A percentile compares a stretch with the other conserved stretches of the same genome.
Evolutionary conservation across 352 stramenopile genomes (phyloP).

Genomic region (Aphanomyces astaci): DNA sequence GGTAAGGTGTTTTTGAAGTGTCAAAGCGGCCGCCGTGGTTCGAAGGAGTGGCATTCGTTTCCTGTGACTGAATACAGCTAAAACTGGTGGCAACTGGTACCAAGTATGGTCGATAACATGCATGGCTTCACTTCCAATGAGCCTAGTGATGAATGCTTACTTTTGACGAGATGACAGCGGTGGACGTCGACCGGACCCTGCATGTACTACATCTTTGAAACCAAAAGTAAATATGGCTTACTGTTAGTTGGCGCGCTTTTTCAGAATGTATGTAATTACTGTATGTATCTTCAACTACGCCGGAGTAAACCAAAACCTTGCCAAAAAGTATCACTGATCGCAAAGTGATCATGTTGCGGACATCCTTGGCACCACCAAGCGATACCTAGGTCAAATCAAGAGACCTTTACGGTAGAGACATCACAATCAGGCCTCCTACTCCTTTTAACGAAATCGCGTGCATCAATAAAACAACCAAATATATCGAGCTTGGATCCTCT

Average conservation of each 20-base stretch:
- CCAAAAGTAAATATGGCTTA: background rate
- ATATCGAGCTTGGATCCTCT: too few relatives aligned
- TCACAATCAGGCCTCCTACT: too few relatives aligned
- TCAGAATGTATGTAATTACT: background rate
- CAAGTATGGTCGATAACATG: slow-evolving; percentile 64
- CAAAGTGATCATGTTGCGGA: too few relatives aligned
- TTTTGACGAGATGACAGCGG: slow-evolving; percentile 45
- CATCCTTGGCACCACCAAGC: too few relatives aligned
- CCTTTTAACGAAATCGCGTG: too few relatives aligned
- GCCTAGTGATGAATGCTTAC: slow-evolving; percentile 40
- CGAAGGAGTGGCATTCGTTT: slow-evolving; percentile 10
- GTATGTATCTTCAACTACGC: too few relatives aligned
- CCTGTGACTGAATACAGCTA: slow-evolving; percentile 70
- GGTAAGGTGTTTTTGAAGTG: slow-evolving; percentile 39
- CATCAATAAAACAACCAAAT: too few relatives aligned
- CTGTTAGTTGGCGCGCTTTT: background rate
- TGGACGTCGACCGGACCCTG: background rate
- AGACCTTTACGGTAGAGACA: too few relatives aligned
- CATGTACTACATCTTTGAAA: background rate
- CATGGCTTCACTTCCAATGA: slow-evolving; percentile 32
- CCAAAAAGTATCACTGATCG: too few relatives aligned
- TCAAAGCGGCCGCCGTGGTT: slow-evolving; percentile 38
- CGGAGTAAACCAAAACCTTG: too few relatives aligned
- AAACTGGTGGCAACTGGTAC: slow-evolving; percentile 42
- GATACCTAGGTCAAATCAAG: too few relatives aligned